phyloP scores from a whole-genome alignment of 1,139 yeast species.

The Zygoascus meyerae region DNA sequence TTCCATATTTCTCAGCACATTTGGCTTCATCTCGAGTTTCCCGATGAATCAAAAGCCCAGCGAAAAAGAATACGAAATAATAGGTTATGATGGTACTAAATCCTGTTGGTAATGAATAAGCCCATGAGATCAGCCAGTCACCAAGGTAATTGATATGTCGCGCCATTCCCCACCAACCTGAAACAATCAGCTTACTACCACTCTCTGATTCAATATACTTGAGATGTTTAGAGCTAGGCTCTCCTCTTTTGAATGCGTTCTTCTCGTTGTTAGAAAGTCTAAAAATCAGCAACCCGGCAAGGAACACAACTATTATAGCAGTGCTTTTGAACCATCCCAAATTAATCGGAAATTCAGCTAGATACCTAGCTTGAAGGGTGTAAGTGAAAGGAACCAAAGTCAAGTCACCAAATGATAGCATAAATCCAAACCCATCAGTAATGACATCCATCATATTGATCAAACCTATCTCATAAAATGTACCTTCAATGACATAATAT shows the following conservation, averaged over 20 bases:
- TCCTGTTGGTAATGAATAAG: conserved; percentile 93
- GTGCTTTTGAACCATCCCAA: conserved; percentile 43
- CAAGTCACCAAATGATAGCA: conserved; percentile 92
- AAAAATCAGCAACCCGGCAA: conserved; percentile 75
- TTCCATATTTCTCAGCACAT: conserved; percentile 79
- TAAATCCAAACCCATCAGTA: conserved; percentile 95
- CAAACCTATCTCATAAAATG: conserved; percentile 81
- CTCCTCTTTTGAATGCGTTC: conserved; percentile 74
- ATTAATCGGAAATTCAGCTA: conserved; percentile 57
- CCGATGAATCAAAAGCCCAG: conserved; percentile 73
- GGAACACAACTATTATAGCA: conserved; percentile 42
- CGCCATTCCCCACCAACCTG: conserved; percentile 95
- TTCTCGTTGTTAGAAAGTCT: conserved; percentile 80
- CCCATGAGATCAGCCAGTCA: conserved; percentile 87
- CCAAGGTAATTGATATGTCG: conserved; percentile 95
- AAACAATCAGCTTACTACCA: conserved; percentile 74
- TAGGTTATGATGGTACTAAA: conserved; percentile 76
- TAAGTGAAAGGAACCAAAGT: conserved; percentile 94
- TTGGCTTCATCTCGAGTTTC: conserved; percentile 89
- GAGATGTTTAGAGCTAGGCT: conserved; percentile 54
- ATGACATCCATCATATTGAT: conserved; percentile 93
- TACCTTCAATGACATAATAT: conserved; percentile 86
- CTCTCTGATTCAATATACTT: conserved; percentile 65
- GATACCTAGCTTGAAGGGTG: conserved; percentile 75
- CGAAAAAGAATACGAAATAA: conserved; percentile 81